Evolutionary conservation across 1,284 basidiomycete species (phyloP), one percentile per base, ranked within the genome.

Genomic region (Takashimella tepidaria): DNA sequence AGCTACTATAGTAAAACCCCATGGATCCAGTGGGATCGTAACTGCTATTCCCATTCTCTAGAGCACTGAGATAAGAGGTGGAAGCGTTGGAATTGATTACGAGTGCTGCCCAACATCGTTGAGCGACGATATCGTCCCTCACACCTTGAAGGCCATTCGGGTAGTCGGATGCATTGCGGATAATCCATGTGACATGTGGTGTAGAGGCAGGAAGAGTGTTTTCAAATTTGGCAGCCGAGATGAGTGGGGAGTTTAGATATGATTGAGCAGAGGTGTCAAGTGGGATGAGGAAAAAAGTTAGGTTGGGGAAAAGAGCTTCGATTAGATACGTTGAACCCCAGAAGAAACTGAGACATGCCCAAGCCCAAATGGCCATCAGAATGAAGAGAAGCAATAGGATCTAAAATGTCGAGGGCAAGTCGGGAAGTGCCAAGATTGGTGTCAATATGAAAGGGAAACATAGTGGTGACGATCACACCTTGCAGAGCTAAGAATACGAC

Each of bases 11-110:
- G 47, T 67, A 70, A 5, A 73, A 53, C 20, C 63, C 63, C 23
- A 73, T 59, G 8, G 64, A 60, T 2, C 68, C 68, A 11, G 56
- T 61, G 1, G 72, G 72, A 50, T 72, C 68, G 49, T 74, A 74
- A 31, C 25, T 59, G 23, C 59, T 61, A 53, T 70, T 61, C 0
- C 72, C 72, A 48, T 50, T 63, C 43, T 61, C 21, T 10, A 66
- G 25, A 3, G 64, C 60, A 4, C 49, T 47, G 26, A 43, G 41
- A 63, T 63, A 66, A n/a, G 57, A 47, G 23, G 53, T 55, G 5
- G 63, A 64, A 19, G 60, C 63, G 46, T 66, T 66, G 24, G 55
- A 50, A 50, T 58, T 55, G n/a, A 62, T 52, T 3, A 62, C 56
- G 16, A 64, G 50, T 1, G 63, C 61, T 10, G 54, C 62, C 62